Percentiles rank a stretch among this genome's conserved stretches.
phyloP scores from a whole-genome alignment of 2,329 filamentous ascomycete species.

The Dothistroma septosporum region DNA sequence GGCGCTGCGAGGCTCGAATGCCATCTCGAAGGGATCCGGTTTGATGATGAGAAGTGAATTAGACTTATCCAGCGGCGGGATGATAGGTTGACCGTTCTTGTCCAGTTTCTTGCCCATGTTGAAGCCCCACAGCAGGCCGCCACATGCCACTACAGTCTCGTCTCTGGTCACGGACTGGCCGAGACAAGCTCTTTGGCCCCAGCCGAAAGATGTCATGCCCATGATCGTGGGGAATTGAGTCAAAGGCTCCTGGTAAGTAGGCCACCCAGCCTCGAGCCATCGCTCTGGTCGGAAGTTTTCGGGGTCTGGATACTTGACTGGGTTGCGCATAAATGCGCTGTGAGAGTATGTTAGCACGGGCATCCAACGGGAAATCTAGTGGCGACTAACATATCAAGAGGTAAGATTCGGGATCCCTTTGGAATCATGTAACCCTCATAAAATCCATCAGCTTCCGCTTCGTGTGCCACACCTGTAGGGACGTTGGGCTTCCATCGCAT shows the following conservation, averaged over 20 bases:
- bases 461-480: conserved; percentile 53
- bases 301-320: conserved; percentile 46
- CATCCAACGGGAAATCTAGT: not conserved
- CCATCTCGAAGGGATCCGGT: conserved; percentile 54
- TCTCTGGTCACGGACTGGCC: conserved; percentile 61
- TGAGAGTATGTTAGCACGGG: not conserved
- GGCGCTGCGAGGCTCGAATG: conserved; percentile 49
- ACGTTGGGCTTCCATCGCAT: conserved; percentile 43
- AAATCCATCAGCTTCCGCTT: conserved; percentile 41
- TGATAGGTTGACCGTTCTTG: conserved; percentile 28
- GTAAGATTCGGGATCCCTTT: conserved; percentile 50
- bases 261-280: conserved; percentile 48
- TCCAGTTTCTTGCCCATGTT: conserved; percentile 46
- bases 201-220: conserved; percentile 62
- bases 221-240: conserved; percentile 60
- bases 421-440: conserved; percentile 20
- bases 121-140: conserved; percentile 47
- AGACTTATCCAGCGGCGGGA: conserved; percentile 45
- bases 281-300: conserved; percentile 16
- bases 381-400: conserved; percentile 48
- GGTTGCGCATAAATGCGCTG: conserved; percentile 57
- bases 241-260: conserved; percentile 63
- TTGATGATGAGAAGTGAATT: conserved; percentile 57
- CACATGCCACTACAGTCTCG: conserved; percentile 53
- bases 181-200: conserved; percentile 59